These are phyloP conservation scores for Alternaria angustiovoidea DNA, from an alignment of 2,329 filamentous ascomycete genomes.

Conservation along the genomic window DNA sequence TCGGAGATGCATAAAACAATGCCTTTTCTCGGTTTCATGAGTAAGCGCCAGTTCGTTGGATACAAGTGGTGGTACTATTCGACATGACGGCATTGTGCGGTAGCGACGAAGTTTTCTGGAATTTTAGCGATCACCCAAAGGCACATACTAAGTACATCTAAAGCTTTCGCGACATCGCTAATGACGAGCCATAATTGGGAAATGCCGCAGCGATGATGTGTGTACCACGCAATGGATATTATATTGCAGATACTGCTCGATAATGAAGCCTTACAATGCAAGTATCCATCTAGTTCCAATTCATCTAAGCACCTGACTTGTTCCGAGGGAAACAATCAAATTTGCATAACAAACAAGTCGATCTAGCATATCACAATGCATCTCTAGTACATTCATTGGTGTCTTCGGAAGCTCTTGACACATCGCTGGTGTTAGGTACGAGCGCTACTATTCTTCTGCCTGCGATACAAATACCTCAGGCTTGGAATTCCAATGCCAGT, in stretches of 20 bases:
- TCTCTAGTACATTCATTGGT: not conserved
- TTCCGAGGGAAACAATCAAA: not conserved
- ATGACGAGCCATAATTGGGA: not conserved
- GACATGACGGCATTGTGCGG: not conserved
- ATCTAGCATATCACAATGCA: too few species aligned
- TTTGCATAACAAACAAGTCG: not conserved
- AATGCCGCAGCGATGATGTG: not conserved
- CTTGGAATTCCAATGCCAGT: slow-evolving; percentile 19
- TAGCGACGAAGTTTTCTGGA: not conserved
- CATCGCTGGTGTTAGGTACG: not conserved
- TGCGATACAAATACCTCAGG: slow-evolving; percentile 21
- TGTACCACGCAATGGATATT: not conserved
- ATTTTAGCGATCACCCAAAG: not conserved
- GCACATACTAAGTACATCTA: not conserved
- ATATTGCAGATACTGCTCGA: not conserved
- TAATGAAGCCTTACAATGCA: not conserved
- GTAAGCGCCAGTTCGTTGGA: not conserved
- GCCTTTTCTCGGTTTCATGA: not conserved
- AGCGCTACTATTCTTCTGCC: not conserved
- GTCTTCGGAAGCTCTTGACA: not conserved
- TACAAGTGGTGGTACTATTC: not conserved
- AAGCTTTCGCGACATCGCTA: not conserved
- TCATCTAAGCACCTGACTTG: not conserved
- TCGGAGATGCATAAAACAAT: not conserved
- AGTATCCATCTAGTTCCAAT: not conserved